Percentiles rank a stretch among this genome's conserved stretches.
Conservation (phyloP, 1,284 basidiomycete species). For the Moesziomyces antarcticus region DNA sequence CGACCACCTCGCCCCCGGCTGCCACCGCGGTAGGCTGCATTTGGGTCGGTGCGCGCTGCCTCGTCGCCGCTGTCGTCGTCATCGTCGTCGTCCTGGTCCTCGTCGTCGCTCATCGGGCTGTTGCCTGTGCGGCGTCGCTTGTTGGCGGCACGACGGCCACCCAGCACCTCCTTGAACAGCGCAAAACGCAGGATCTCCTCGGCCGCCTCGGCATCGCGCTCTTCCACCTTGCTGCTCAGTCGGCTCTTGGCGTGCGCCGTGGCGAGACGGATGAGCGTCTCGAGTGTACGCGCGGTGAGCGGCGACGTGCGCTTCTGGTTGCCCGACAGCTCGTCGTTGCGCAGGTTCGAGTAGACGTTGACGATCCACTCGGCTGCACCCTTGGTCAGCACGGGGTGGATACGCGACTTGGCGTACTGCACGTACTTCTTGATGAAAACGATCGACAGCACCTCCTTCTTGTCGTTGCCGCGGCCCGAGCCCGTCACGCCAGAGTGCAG, state of each 20-base stretch:
- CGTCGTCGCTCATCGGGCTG: slow-evolving; percentile 51
- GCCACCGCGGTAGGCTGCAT: slow-evolving; percentile 68
- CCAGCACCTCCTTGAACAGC: slow-evolving; percentile 95
- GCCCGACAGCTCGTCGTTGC: slow-evolving; percentile 90
- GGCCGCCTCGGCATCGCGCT: slow-evolving; percentile 86
- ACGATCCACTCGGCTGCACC: slow-evolving; percentile 95
- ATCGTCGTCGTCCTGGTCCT: slow-evolving; percentile 37
- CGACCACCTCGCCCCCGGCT: slow-evolving; percentile 39
- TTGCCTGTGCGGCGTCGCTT: slow-evolving; percentile 67
- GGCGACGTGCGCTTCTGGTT: slow-evolving; percentile 97
- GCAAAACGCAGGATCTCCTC: slow-evolving; percentile 97
- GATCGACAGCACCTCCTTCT: slow-evolving; percentile 88
- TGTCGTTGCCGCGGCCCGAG: slow-evolving; percentile 32
- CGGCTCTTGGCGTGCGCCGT: slow-evolving; percentile 98
- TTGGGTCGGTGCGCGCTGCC: slow-evolving; percentile 73
- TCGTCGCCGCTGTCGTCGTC: slow-evolving; percentile 53
- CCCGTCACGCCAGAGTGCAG: slow-evolving; percentile 83
- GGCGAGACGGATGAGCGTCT: slow-evolving; percentile 96
- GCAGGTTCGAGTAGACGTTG: slow-evolving; percentile 87
- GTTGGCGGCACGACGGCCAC: slow-evolving; percentile 72
- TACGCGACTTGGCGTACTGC: slow-evolving; percentile 89
- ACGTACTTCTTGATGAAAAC: slow-evolving; percentile 98
- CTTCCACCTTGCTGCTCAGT: slow-evolving; percentile 84
- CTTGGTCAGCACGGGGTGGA: slow-evolving; percentile 81
- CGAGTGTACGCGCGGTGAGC: slow-evolving; percentile 95